phyloP scores from a whole-genome alignment of 495 filamentous ascomycete genomes.

The Aspergillus leporis region DNA sequence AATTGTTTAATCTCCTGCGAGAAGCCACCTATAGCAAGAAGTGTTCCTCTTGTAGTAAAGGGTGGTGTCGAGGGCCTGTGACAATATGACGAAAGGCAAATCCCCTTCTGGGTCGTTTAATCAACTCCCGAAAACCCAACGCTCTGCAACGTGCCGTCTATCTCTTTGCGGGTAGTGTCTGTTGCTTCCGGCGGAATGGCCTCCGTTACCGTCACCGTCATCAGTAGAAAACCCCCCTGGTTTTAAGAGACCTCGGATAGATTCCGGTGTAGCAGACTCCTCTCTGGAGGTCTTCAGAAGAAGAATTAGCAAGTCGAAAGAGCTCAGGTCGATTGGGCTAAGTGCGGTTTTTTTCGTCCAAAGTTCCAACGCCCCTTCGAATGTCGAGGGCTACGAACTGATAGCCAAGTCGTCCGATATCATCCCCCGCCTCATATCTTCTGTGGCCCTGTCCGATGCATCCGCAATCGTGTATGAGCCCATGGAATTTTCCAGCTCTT shows the following conservation, averaged over 20 bases:
- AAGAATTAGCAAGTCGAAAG: neutral
- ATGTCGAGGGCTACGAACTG: neutral
- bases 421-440: neutral
- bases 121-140: neutral
- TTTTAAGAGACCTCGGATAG: neutral
- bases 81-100: slow-evolving; percentile 11
- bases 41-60: neutral
- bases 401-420: neutral
- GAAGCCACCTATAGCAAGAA: slow-evolving; percentile 5
- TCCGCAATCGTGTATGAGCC: neutral
- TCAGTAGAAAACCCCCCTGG: slow-evolving; percentile 3
- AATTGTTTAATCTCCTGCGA: neutral
- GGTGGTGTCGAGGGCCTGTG: slow-evolving; percentile 27
- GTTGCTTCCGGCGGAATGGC: neutral
- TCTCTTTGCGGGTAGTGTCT: neutral
- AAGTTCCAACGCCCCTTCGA: neutral
- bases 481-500: neutral
- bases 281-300: neutral
- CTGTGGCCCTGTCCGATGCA: neutral
- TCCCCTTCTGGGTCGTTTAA: neutral
- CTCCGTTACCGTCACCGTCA: neutral
- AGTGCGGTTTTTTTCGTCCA: no score
- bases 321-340: neutral
- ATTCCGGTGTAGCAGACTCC: neutral
- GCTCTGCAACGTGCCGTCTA: neutral